These are phyloP conservation scores for Malus hybrid DNA, from an alignment of 331 rosid genomes.

Conservation along the genomic window DNA sequence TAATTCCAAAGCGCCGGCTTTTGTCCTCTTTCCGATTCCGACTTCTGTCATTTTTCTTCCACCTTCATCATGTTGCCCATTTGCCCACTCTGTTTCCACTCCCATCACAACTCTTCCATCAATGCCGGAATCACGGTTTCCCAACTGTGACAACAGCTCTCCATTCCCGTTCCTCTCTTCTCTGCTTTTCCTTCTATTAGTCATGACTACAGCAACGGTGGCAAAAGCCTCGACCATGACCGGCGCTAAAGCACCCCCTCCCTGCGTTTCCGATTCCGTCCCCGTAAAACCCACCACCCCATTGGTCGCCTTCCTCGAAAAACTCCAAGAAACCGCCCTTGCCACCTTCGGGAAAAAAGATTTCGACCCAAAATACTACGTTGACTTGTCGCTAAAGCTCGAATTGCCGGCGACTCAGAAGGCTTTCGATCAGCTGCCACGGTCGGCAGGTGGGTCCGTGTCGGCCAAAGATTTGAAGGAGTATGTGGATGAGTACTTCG, in stretches of 20 bases:
- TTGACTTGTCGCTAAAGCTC: slow-evolving; percentile 55
- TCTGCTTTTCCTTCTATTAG: background rate
- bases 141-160: background rate
- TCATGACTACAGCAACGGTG: background rate
- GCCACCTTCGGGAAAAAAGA: slow-evolving; percentile 19
- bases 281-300: slow-evolving; percentile 37
- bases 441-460: slow-evolving; percentile 24
- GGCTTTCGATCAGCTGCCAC: slow-evolving; percentile 41
- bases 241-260: background rate
- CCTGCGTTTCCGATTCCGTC: slow-evolving; percentile 8
- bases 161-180: background rate
- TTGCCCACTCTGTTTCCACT: background rate
- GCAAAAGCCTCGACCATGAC: slow-evolving; percentile 3
- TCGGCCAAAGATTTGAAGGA: slow-evolving; percentile 23
- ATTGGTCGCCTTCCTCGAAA: slow-evolving; percentile 54
- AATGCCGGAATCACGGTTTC: background rate
- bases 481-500: slow-evolving; percentile 28
- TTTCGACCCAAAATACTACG: slow-evolving; percentile 67
- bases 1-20: background rate
- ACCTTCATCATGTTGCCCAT: background rate
- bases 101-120: background rate
- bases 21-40: background rate
- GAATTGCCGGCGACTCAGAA: slow-evolving; percentile 20
- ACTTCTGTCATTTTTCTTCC: background rate
- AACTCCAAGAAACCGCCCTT: slow-evolving; percentile 48